These are phyloP conservation scores for Lipomyces yamadae DNA, from an alignment of 805 yeast genomes.

Conservation along the genomic window DNA sequence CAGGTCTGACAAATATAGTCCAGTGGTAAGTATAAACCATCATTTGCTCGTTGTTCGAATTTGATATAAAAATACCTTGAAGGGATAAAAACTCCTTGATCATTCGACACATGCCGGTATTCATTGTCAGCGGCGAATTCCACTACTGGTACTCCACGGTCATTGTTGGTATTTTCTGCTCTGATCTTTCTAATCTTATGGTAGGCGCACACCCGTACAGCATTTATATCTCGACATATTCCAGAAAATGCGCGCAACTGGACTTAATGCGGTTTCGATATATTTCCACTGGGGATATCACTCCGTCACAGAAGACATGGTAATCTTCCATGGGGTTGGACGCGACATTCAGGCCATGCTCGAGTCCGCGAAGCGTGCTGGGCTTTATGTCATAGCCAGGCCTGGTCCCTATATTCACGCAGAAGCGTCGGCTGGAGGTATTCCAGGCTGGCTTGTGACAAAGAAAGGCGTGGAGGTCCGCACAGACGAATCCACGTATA, in stretches of 20 bases:
- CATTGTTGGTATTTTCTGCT: neutral
- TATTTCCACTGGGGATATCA: conserved; percentile 33
- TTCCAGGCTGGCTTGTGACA: conserved; percentile 26
- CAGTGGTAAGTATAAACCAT: conserved; percentile 5
- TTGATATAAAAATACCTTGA: neutral
- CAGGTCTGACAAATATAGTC: conserved; percentile 6
- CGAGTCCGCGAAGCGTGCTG: conserved; percentile 27
- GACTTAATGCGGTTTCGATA: conserved; percentile 27
- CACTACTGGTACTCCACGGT: conserved; percentile 22
- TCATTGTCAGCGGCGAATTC: conserved; percentile 29
- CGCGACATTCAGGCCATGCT: conserved; percentile 26
- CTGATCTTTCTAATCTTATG: neutral
- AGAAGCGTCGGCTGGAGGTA: conserved; percentile 29
- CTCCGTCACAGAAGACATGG: conserved; percentile 12
- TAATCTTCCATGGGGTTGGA: conserved; percentile 22
- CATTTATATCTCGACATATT: conserved; percentile 26
- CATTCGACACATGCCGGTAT: conserved; percentile 17
- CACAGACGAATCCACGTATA: conserved; percentile 13
- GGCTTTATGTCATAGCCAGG: conserved; percentile 29
- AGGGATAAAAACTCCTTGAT: conserved; percentile 26
- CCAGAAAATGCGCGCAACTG: conserved; percentile 34
- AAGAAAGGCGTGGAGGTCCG: conserved; percentile 20
- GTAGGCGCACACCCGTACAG: conserved; percentile 27
- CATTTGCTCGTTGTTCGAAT: neutral
- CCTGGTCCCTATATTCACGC: conserved; percentile 32